Base-by-base conservation (phyloP, 2,329 filamentous ascomycete species). In the Colletotrichum sp. region DNA sequence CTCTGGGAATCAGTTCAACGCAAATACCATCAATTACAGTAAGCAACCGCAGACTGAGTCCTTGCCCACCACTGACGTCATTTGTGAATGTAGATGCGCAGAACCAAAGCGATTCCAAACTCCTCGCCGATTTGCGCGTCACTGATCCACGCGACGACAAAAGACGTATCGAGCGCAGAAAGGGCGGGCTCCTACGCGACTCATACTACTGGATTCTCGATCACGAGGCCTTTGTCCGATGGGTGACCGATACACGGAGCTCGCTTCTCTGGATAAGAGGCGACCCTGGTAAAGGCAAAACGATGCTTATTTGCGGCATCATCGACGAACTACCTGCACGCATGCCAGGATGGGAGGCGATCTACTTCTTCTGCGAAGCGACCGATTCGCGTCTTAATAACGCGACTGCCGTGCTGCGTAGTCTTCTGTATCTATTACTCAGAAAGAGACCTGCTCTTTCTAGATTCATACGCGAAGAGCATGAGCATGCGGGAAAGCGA, bases 321-420 rank as follows among this genome's bases (percentile, higher is more conserved):
- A 82, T 87, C 55, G 68, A 85, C 72, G 79, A 86, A 36, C 75
- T 85, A 6, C 39, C 39, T 48, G 9, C 5, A 21, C 15, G 72
- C 24, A 66, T 73, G 26, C 4, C 36, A 12, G 16, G 75, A 24
- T 60, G 68, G 24, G 3, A 61, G 9, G 68, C n/a, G 2, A 32
- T n/a, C 6, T 86, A 80, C 74, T 87, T 87, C 79, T 86, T 89
- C 79, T 90, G 85, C 77, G 83, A 90, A 77, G 80, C 81, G 12
- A 84, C 83, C 6, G 79, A 88, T 60, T 26, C 74, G 1, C 72
- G 79, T 1, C 57, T 87, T 13, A 87, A 87, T 74, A 86, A 79
- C 61, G 84, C 84, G 0, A 82, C 78, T 0, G 81, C 86, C 2
- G 83, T 88, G 0, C 77, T 90, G 2, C 83, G 85, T 0, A 86